These are phyloP conservation scores for Globisporangium splendens DNA, from an alignment of 352 stramenopile species.

Conservation along the genomic window DNA sequence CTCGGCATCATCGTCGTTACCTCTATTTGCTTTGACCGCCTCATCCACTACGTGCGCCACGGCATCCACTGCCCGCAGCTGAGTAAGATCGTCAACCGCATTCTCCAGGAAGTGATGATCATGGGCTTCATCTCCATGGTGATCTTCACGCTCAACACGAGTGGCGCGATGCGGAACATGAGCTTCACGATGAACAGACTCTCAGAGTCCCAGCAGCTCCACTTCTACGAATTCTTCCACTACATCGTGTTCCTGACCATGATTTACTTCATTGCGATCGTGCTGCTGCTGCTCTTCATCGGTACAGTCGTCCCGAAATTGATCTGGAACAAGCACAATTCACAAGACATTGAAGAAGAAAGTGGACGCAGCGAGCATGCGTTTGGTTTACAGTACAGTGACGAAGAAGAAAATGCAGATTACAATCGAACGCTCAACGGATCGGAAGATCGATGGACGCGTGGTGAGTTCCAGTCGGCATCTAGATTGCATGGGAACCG, in stretches of 20 bases:
- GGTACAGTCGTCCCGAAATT: conserved; percentile 80
- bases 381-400: conserved; percentile 11
- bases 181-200: conserved; percentile 47
- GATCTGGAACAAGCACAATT: conserved; percentile 57
- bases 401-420: conserved; percentile 24
- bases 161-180: conserved; percentile 48
- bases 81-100: conserved; percentile 76
- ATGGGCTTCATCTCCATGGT: conserved; percentile 87
- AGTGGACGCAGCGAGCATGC: conserved; percentile 6
- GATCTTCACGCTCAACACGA: conserved; percentile 87
- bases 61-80: conserved; percentile 77
- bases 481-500: conserved; percentile 9
- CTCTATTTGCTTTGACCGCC: conserved; percentile 58
- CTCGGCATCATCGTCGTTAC: conserved; percentile 73
- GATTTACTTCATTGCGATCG: conserved; percentile 88
- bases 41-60: conserved; percentile 45
- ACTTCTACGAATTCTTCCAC: conserved; percentile 90
- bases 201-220: conserved; percentile 56
- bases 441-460: conserved; percentile 20
- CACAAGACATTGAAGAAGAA: conserved; percentile 11
- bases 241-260: conserved; percentile 88
- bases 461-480: conserved; percentile 6
- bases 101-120: conserved; percentile 89
- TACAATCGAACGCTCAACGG: conserved; percentile 23
- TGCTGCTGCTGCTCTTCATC: conserved; percentile 78